These are phyloP conservation scores for Symbiodinium pilosum DNA, from an alignment of 73 alveolate species.

Conservation along the genomic window DNA sequence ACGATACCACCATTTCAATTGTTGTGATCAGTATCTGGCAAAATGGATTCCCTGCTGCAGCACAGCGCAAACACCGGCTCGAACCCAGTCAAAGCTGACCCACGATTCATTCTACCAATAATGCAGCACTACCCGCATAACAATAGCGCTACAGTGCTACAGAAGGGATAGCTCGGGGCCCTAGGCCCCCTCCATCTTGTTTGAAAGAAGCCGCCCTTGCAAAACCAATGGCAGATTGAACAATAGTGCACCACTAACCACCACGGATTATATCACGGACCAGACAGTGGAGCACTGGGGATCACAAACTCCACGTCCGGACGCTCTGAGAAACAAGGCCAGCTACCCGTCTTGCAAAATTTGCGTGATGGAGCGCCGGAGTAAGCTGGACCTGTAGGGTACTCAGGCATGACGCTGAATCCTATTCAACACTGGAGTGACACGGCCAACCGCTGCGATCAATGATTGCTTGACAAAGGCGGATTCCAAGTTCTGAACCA, in stretches of 20 bases:
- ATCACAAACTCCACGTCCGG: slow-evolving; percentile 4
- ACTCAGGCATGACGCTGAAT: slow-evolving; percentile 3
- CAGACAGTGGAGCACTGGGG: slow-evolving; percentile 5
- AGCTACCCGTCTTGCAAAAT: neutral
- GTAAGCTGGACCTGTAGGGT: slow-evolving; percentile 5
- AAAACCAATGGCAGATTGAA: slow-evolving; percentile 1
- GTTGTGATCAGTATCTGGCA: too few species aligned
- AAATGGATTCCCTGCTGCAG: too few species aligned
- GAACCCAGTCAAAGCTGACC: too few species aligned
- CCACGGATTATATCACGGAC: slow-evolving; percentile 9
- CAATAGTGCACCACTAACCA: slow-evolving; percentile 12
- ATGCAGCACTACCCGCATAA: too few species aligned
- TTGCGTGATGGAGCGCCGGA: neutral
- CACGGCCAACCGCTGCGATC: neutral
- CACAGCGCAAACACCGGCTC: too few species aligned
- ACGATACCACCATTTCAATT: too few species aligned
- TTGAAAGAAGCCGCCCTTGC: neutral
- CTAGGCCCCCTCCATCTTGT: too few species aligned
- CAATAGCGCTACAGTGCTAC: too few species aligned
- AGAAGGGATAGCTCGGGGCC: too few species aligned
- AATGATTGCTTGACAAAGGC: neutral
- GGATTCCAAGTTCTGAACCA: neutral
- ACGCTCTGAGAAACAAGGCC: slow-evolving; percentile 8
- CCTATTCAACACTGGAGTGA: neutral
- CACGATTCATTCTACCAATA: too few species aligned